Evolutionary conservation across 345 rosid species (phyloP), one percentile per base, ranked within the genome.

Genomic region (Isatis tinctoria): DNA sequence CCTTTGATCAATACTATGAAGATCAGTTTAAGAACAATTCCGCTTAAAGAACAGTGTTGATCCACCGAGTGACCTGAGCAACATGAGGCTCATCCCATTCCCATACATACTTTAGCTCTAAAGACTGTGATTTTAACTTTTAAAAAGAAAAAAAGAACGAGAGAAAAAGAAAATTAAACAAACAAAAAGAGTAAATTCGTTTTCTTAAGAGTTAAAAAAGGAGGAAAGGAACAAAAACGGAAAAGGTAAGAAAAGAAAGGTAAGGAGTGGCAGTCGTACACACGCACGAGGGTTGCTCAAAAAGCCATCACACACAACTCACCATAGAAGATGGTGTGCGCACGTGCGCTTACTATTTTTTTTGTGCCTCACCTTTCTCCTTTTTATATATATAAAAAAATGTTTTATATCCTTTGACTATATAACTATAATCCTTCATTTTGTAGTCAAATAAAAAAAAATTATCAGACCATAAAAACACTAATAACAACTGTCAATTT

Each of bases 221-320:
- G 8, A 9, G 10, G 20, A 71, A 59, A 45, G 24, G 11, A 22
- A 59, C 36, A 60, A 60, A 41, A 69, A 33, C 4, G 7, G 16
- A 33, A 60, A 72, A 62, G 30, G 20, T 16, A 61, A 71, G 6
- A 71, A 36, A 62, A 41, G 7, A 58, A 72, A 43, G 70, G 64
- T 28, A 30, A 73, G 64, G 39, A 52, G 44, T 51, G 43, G 52
- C 62, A 17, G 54, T 40, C 76, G 13, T 48, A 60, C 69, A 49
- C 44, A 67, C 85, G 84, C 85, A 82, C 87, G 82, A 78, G 87
- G 66, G 72, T 73, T 77, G 35, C 62, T 78, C 82, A 69, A 84
- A 58, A 82, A 81, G 84, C 69, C 71, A 45, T 57, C 81, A 41
- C 69, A 72, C 59, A 39, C 32, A 52, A 61, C 61, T 47, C 57